These are phyloP conservation scores for Phaeosphaeria sp. DNA, from an alignment of 2,329 filamentous ascomycete genomes.

Conservation along the genomic window DNA sequence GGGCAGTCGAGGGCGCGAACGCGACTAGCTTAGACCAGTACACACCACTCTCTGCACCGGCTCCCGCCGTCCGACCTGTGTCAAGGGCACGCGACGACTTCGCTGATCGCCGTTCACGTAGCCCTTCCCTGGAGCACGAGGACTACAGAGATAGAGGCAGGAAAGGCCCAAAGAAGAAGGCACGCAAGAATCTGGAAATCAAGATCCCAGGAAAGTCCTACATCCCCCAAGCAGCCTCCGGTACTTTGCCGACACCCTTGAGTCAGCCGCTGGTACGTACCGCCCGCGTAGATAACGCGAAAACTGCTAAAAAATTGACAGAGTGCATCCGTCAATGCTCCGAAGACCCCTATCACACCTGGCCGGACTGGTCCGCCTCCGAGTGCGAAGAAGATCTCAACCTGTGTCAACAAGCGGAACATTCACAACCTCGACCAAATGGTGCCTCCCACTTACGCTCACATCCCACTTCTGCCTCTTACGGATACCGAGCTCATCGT, in stretches of 20 bases:
- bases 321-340: not conserved
- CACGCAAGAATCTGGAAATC: conserved; percentile 17
- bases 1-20: not conserved
- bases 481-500: conserved; percentile 40
- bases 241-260: conserved; percentile 14
- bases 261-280: not conserved
- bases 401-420: conserved; percentile 20
- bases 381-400: conserved; percentile 8
- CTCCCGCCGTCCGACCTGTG: not conserved
- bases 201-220: conserved; percentile 9
- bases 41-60: not conserved
- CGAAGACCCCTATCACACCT: conserved; percentile 13
- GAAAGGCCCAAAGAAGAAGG: conserved; percentile 3
- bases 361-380: conserved; percentile 17
- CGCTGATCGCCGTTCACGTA: not conserved
- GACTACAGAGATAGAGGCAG: not conserved
- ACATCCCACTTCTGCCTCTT: conserved; percentile 30
- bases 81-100: not conserved
- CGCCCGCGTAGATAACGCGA: too few relatives aligned
- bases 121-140: conserved; percentile 4
- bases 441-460: conserved; percentile 16
- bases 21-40: too few relatives aligned
- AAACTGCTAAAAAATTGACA: not conserved
- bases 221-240: not conserved
- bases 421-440: conserved; percentile 26